phyloP scores from a whole-genome alignment of 805 yeast genomes.

The Candida nitratophila region DNA sequence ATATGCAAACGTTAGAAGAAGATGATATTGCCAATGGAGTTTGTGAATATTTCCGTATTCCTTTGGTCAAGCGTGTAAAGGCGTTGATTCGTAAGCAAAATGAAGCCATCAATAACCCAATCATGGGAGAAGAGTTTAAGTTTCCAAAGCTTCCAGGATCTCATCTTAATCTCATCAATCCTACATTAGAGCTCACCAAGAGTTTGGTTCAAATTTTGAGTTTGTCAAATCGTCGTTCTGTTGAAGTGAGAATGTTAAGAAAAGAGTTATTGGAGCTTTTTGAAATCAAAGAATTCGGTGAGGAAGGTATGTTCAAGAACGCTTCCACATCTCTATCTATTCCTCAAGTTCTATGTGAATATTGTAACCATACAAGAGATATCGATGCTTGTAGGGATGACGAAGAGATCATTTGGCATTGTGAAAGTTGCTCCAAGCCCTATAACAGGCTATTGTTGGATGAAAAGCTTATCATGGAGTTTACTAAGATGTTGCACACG shows the following conservation, averaged over 20 bases:
- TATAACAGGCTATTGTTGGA: conserved; percentile 69
- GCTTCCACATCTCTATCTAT: conserved; percentile 68
- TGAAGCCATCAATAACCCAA: conserved; percentile 64
- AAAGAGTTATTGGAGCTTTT: conserved; percentile 66
- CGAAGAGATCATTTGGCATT: conserved; percentile 44
- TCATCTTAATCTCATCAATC: conserved; percentile 49
- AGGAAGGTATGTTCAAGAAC: conserved; percentile 61
- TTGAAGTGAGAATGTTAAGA: conserved; percentile 71
- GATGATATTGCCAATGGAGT: conserved; percentile 32
- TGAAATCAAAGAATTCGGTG: conserved; percentile 80
- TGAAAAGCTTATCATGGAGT: conserved; percentile 66
- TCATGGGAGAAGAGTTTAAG: conserved; percentile 54
- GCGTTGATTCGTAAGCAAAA: conserved; percentile 63
- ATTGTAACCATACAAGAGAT: conserved; percentile 69
- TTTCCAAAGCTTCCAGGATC: conserved; percentile 80
- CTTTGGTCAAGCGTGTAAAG: conserved; percentile 59
- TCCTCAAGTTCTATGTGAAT: conserved; percentile 66
- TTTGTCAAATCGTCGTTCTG: conserved; percentile 52
- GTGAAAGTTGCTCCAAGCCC: conserved; percentile 57
- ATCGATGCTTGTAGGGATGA: conserved; percentile 77
- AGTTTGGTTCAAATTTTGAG: conserved; percentile 64
- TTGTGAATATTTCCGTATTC: conserved; percentile 50
- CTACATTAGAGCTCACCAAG: conserved; percentile 76
- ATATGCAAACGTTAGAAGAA: conserved; percentile 7
- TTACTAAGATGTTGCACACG: conserved; percentile 45